Evolutionary conservation across 768 basidiomycete genomes (phyloP).

Genomic region (Lyophyllum decastes): DNA sequence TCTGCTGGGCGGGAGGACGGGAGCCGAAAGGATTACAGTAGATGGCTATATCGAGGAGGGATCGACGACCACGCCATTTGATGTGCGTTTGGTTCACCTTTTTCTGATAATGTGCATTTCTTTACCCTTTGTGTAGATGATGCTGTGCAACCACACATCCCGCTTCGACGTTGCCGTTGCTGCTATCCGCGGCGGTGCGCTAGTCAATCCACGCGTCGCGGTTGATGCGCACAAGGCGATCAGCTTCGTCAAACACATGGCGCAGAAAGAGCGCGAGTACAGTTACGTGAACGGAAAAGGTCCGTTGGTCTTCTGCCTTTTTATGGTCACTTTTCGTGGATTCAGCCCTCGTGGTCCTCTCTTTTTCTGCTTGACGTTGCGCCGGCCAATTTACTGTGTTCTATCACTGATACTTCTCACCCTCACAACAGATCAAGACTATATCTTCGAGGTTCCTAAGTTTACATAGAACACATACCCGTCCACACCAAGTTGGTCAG

Average conservation of each 20-base stretch:
- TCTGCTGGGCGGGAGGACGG: conserved; percentile 58
- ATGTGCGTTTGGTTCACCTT: conserved; percentile 39
- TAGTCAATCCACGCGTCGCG: conserved; percentile 53
- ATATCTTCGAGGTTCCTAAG: conserved; percentile 47
- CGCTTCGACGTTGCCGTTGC: conserved; percentile 65
- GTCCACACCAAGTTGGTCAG: background rate
- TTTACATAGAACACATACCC: conserved; percentile 29
- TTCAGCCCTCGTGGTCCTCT: no score
- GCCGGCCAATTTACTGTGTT: background rate
- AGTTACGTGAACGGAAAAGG: conserved; percentile 62
- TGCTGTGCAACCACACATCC: conserved; percentile 70
- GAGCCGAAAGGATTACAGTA: conserved; percentile 51
- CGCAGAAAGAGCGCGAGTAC: conserved; percentile 61
- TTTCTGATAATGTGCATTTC: conserved; percentile 1
- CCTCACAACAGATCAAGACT: conserved; percentile 37
- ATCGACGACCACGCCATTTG: conserved; percentile 83
- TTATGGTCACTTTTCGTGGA: no score
- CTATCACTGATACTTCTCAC: background rate
- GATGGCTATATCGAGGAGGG: conserved; percentile 73
- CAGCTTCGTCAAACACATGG: conserved; percentile 60
- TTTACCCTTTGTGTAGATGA: conserved; percentile 50
- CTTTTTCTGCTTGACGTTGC: background rate
- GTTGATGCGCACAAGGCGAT: conserved; percentile 59
- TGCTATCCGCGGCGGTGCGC: conserved; percentile 58
- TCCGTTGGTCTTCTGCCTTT: conserved; percentile 18